Evolutionary conservation across 148 eudicot genomes (phyloP).

Genomic region (Heliosperma pusillum): DNA sequence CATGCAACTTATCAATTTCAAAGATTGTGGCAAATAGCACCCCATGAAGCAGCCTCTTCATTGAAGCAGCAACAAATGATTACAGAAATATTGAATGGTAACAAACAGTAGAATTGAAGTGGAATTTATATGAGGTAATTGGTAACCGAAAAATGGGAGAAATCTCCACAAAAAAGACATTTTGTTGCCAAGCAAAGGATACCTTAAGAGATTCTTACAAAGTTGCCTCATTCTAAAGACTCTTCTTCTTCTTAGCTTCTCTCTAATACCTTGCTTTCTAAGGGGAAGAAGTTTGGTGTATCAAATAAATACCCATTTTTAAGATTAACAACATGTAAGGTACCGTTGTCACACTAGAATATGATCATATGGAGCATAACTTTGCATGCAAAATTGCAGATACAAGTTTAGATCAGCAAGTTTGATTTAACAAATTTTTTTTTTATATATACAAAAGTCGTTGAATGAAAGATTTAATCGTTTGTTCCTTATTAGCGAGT

Average conservation of each 20-base stretch:
- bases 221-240: conserved; percentile 14
- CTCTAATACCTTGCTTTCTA: not conserved
- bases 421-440: no score
- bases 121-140: not conserved
- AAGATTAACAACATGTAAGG: not conserved
- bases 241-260: conserved; percentile 8
- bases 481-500: no score
- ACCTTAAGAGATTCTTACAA: conserved; percentile 16
- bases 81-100: not conserved
- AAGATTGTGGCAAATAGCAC: conserved; percentile 46
- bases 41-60: conserved; percentile 59
- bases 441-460: no score
- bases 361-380: no score
- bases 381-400: no score
- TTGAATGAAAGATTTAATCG: no score
- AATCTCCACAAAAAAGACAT: conserved; percentile 15
- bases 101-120: not conserved
- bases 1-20: conserved; percentile 40
- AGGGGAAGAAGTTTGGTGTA: not conserved
- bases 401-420: no score
- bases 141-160: not conserved
- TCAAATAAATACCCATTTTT: not conserved
- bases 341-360: not conserved
- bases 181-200: conserved; percentile 27
- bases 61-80: not conserved